phyloP scores from a whole-genome alignment of 1,284 basidiomycete genomes.

The Naganishia sp. region DNA sequence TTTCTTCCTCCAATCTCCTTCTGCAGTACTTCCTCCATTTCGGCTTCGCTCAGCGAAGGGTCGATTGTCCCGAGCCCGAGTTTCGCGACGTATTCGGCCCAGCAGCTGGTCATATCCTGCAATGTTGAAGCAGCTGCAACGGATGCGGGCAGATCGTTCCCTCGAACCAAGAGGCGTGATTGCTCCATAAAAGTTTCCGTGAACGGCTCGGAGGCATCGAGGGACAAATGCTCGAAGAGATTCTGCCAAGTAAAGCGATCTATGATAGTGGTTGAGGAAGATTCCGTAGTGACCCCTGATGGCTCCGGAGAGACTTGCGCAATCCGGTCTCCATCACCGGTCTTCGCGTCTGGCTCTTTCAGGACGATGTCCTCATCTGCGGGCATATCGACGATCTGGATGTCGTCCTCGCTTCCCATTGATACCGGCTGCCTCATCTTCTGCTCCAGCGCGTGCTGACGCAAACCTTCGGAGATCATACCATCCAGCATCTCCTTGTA shows the following conservation, averaged over 20 bases:
- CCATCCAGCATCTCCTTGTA: slow-evolving; percentile 71
- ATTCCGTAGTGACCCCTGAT: not conserved
- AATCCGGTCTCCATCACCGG: not conserved
- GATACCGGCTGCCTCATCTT: not conserved
- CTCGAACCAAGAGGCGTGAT: slow-evolving; percentile 54
- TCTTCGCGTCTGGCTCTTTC: not conserved
- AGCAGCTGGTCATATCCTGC: slow-evolving; percentile 43
- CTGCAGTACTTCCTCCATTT: slow-evolving; percentile 38
- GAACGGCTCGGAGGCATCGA: slow-evolving; percentile 59
- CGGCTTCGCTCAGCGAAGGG: slow-evolving; percentile 35
- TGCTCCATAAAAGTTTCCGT: slow-evolving; percentile 63
- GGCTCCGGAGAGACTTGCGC: not conserved
- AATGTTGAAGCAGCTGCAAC: slow-evolving; percentile 41
- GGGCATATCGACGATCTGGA: slow-evolving; percentile 1
- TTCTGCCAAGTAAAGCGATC: slow-evolving; percentile 38
- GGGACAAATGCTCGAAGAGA: slow-evolving; percentile 59
- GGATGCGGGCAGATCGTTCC: slow-evolving; percentile 44
- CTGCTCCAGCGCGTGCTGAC: slow-evolving; percentile 10
- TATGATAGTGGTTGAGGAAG: not conserved
- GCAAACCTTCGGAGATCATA: slow-evolving; percentile 37
- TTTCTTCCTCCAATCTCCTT: slow-evolving; percentile 19
- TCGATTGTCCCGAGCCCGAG: slow-evolving; percentile 45
- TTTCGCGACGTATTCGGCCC: slow-evolving; percentile 44
- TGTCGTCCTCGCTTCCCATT: not conserved
- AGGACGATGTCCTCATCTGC: not conserved